These are phyloP conservation scores for Nicotiana tabacum DNA, from an alignment of 257 asterid genomes.

Conservation along the genomic window DNA sequence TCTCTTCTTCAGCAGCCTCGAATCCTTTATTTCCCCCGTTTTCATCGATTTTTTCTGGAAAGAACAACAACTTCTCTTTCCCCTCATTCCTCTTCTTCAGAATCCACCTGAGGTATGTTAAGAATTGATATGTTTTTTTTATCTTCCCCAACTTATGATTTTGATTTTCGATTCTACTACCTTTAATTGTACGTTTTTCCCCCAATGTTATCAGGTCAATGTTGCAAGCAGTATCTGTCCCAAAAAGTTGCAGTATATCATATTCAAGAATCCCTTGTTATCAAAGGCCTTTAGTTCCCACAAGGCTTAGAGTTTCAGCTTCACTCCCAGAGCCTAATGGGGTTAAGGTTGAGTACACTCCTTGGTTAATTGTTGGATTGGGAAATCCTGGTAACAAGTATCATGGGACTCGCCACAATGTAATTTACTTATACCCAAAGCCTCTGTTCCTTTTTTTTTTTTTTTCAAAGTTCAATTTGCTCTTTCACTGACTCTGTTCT, in stretches of 20 bases:
- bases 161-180: not conserved
- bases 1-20: not conserved
- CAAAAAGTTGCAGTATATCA: slow-evolving; percentile 32
- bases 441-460: not conserved
- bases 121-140: not conserved
- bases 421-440: slow-evolving; percentile 19
- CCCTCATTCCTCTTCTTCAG: not conserved
- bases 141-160: slow-evolving; percentile 5
- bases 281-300: slow-evolving; percentile 31
- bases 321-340: slow-evolving; percentile 47
- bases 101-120: not conserved
- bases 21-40: not conserved
- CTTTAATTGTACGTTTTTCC: not conserved
- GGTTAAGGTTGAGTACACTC: slow-evolving; percentile 72
- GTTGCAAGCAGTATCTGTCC: slow-evolving; percentile 52
- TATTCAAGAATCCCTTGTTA: slow-evolving; percentile 41
- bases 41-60: not conserved
- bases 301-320: slow-evolving; percentile 51
- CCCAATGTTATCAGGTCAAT: slow-evolving; percentile 24
- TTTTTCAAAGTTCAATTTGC: not conserved
- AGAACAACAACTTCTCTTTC: not conserved
- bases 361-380: slow-evolving; percentile 95
- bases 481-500: not conserved
- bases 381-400: slow-evolving; percentile 97
- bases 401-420: slow-evolving; percentile 98